Conservation (phyloP, 2,329 filamentous ascomycete genomes). For the Colletotrichum theobromicola region DNA sequence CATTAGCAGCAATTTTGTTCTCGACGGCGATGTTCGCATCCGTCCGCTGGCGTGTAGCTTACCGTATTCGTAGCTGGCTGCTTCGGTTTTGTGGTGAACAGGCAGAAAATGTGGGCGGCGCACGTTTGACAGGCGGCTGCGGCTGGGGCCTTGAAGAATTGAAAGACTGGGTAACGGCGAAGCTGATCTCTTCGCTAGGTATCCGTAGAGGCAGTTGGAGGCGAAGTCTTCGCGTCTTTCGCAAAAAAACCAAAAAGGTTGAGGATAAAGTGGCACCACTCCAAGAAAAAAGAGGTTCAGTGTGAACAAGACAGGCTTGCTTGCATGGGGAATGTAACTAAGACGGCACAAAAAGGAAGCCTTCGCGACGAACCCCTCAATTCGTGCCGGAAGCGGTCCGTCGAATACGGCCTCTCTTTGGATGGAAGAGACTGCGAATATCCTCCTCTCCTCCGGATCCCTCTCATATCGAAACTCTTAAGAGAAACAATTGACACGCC, state of each 20-base stretch:
- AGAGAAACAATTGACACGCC: neutral
- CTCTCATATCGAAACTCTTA: neutral
- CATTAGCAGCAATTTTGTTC: neutral
- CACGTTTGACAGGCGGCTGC: neutral
- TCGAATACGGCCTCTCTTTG: neutral
- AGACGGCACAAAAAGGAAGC: neutral
- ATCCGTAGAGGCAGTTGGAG: neutral
- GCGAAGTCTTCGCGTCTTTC: neutral
- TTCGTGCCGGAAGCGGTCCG: neutral
- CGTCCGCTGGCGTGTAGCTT: neutral
- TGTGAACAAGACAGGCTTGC: neutral
- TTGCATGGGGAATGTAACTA: neutral
- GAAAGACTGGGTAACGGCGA: neutral
- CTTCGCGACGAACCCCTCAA: neutral
- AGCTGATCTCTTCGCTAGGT: neutral
- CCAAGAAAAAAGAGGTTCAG: neutral
- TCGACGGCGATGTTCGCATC: neutral
- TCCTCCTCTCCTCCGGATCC: neutral
- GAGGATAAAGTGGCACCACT: neutral
- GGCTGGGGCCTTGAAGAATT: neutral
- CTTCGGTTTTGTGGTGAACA: neutral
- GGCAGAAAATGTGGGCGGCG: neutral
- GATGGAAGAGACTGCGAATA: neutral
- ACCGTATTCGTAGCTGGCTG: neutral
- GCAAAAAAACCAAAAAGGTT: too few relatives aligned